Evolutionary conservation across 2,329 filamentous ascomycete genomes (phyloP), one percentile per base, ranked within the genome.

Genomic region (Hypoxylon sp.): DNA sequence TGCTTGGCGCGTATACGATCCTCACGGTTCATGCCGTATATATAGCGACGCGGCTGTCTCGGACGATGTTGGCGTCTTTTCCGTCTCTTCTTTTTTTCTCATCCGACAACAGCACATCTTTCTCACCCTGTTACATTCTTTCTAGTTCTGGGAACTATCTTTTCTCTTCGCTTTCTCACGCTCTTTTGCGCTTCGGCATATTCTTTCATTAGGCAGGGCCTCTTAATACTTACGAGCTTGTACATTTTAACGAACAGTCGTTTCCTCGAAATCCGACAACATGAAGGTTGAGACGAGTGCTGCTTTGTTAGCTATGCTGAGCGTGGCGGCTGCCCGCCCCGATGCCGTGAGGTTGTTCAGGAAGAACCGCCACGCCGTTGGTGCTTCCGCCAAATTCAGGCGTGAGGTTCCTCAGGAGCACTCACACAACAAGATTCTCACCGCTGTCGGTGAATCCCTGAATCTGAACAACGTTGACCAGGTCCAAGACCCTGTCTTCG

Each of bases 381-480:
- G 63, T 49, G 44, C 40, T 33, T 69, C 72, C 3, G 61, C 68
- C 44, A 75, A 72, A 69, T 67, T 72, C 44, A 71, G 73, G 45
- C 72, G 75, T 50, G 75, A 76, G 68, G 75, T 77, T 58, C 75
- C 75, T 69, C 75, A 77, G 74, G 75, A 77, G 62, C 74, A 76
- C 65, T 77, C 75, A 9, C 75, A 77, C 66, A 70, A 76, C 57
- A 64, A 73, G 59, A 73, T 77, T 67, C 54, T 77, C 11, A 71
- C 53, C 12, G 73, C 69, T 16, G 74, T 75, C 46, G 67, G 70
- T 26, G 58, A 60, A 11, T 71, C 73, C 28, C 70, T 77, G 30
- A 69, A 77, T 56, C 54, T 76, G 51, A 73, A 77, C 65, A 77
- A 77, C 61, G 71, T 74, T 40, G 74, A 77, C 55, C 68, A 77